These are phyloP conservation scores for Aphanomyces cochlioides DNA, from an alignment of 352 stramenopile genomes.

Conservation along the genomic window DNA sequence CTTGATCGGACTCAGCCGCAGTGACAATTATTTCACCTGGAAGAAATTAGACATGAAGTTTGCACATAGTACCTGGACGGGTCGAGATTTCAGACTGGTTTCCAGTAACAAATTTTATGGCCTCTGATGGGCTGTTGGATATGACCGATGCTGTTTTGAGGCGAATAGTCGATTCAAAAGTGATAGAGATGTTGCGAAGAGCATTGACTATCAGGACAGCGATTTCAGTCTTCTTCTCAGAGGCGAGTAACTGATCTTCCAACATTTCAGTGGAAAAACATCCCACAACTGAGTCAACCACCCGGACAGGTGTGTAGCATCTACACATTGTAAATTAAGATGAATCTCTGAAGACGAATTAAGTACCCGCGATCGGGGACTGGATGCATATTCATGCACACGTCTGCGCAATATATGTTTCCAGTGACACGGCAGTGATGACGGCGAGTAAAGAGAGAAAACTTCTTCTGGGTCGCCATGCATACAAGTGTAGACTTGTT, in stretches of 20 bases:
- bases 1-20: slow-evolving; percentile 28
- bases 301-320: slow-evolving; percentile 63
- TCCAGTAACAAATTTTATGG: slow-evolving; percentile 52
- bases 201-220: slow-evolving; percentile 78
- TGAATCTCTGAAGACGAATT: not conserved
- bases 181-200: slow-evolving; percentile 68
- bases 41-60: slow-evolving; percentile 36
- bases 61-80: slow-evolving; percentile 38
- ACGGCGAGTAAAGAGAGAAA: slow-evolving; percentile 80
- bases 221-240: slow-evolving; percentile 86
- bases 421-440: slow-evolving; percentile 85
- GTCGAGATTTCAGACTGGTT: slow-evolving; percentile 33
- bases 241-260: slow-evolving; percentile 74
- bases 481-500: slow-evolving; percentile 82
- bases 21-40: not conserved
- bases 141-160: slow-evolving; percentile 52
- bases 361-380: slow-evolving; percentile 71
- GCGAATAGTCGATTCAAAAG: slow-evolving; percentile 59
- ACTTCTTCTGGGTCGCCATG: slow-evolving; percentile 83
- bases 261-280: slow-evolving; percentile 79
- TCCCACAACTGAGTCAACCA: slow-evolving; percentile 73
- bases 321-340: not conserved
- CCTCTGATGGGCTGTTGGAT: slow-evolving; percentile 53
- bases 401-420: slow-evolving; percentile 82
- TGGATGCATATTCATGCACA: slow-evolving; percentile 72